These are phyloP conservation scores for Pythium aquatile DNA, from an alignment of 352 stramenopile genomes.

Conservation along the genomic window DNA sequence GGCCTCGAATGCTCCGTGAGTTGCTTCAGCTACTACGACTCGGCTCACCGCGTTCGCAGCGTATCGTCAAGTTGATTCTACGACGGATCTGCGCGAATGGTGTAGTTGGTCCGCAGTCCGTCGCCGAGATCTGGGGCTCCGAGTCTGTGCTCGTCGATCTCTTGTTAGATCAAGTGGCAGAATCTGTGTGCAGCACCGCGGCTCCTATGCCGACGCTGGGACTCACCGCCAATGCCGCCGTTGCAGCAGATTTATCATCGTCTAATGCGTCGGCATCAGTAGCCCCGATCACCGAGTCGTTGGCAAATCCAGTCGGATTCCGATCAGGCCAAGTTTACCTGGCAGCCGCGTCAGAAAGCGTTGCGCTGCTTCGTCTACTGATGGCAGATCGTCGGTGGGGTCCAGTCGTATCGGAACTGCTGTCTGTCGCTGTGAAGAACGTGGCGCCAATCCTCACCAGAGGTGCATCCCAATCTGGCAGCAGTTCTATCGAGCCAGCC, in stretches of 20 bases:
- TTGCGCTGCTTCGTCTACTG: constrained; percentile 70
- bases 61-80: constrained; percentile 81
- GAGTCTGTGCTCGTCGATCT: constrained; percentile 83
- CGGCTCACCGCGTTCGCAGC: constrained; percentile 72
- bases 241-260: constrained; percentile 5
- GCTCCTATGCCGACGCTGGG: constrained; percentile 57
- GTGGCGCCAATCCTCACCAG: constrained; percentile 55
- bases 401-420: constrained; percentile 53
- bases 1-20: constrained; percentile 62
- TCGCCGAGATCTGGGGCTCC: constrained; percentile 72
- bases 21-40: constrained; percentile 76
- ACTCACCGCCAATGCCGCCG: constrained; percentile 38
- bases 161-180: constrained; percentile 82
- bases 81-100: constrained; percentile 69
- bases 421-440: constrained; percentile 74
- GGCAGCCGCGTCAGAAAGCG: constrained; percentile 75
- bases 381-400: constrained; percentile 71
- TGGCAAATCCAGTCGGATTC: constrained; percentile 82
- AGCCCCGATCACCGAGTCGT: constrained; percentile 56
- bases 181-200: constrained; percentile 80
- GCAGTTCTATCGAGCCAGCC: neutral
- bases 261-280: constrained; percentile 9
- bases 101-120: constrained; percentile 59
- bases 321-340: constrained; percentile 79
- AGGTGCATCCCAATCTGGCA: constrained; percentile 5